These are phyloP conservation scores for Neurospora sp. DNA, from an alignment of 495 filamentous ascomycete species.

Conservation along the genomic window DNA sequence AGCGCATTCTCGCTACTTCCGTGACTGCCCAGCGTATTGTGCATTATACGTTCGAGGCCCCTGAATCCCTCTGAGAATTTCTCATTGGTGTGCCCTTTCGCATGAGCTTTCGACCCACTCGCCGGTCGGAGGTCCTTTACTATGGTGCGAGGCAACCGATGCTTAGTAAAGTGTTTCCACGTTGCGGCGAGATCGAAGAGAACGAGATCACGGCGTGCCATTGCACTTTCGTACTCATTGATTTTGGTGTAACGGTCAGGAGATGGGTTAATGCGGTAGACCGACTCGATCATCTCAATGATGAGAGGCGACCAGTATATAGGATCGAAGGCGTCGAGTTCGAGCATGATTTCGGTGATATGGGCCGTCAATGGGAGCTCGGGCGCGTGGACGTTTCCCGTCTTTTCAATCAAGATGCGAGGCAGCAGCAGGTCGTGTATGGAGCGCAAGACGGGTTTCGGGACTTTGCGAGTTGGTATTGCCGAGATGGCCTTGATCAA, in stretches of 20 bases:
- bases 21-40: not conserved
- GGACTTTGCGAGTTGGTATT: not conserved
- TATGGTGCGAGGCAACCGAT: slow-evolving; percentile 10
- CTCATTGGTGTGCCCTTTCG: not conserved
- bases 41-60: not conserved
- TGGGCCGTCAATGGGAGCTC: slow-evolving; percentile 29
- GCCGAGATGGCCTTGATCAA: slow-evolving; percentile 5
- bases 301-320: slow-evolving; percentile 24
- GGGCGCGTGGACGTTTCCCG: slow-evolving; percentile 19
- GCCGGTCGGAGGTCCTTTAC: slow-evolving; percentile 6
- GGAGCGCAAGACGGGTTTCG: not conserved
- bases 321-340: slow-evolving; percentile 21
- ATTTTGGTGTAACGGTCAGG: slow-evolving; percentile 14
- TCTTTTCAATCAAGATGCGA: slow-evolving; percentile 19
- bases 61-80: not conserved
- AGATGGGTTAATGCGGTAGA: slow-evolving; percentile 19
- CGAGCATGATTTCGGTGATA: slow-evolving; percentile 27
- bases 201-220: slow-evolving; percentile 22
- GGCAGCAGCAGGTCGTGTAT: not conserved
- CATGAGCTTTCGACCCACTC: not conserved
- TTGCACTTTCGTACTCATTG: slow-evolving; percentile 13
- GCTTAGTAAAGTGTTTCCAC: slow-evolving; percentile 27
- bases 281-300: slow-evolving; percentile 20
- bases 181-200: slow-evolving; percentile 30
- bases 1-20: slow-evolving; percentile 6